Evolutionary conservation across 495 filamentous ascomycete genomes (phyloP), one percentile per base, ranked within the genome.

Genomic region (Penicillium coprophilum): DNA sequence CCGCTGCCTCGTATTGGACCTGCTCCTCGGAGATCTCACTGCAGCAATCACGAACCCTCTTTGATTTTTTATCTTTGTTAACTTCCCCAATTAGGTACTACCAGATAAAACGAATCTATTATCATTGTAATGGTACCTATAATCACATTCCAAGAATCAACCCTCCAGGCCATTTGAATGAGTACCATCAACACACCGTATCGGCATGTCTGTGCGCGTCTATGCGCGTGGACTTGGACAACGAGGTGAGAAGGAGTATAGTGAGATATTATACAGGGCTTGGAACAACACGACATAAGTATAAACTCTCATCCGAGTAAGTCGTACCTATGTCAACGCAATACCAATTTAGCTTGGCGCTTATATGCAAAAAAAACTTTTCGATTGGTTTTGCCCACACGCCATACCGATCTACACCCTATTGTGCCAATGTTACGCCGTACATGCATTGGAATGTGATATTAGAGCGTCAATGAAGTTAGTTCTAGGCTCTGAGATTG

Each of bases 371-470:
- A 27, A 5, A 32, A 31, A 11, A 17, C 38, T 53, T 47, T 46
- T 36, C 17, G 4, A 39, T 8, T 38, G 34, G 21, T 27, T 21
- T 36, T 46, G 45, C 59, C n/a, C 38, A 55, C 55, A 45, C 53
- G 24, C 34, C 31, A 36, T 50, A 38, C 24, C 31, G 20, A 61
- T 58, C 41, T 44, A 24, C 41, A 44, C 34, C 1, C 4, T 17
- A 38, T 9, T 38, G 34, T 17, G n/a, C 34, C 15, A 7, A 9
- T 6, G 1, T 15, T 46, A 46, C 15, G 0, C 46, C 39, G 56
- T 41, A 49, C 57, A 58, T 68, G 59, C 62, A 68, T 61, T 65
- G 65, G 65, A 65, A 68, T 68, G 65, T 68, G 65, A 63, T 50
- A 53, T 50, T 63, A 21, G 40, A 43, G n/a, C 19, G 23, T 50